Evolutionary conservation across 2,329 filamentous ascomycete genomes (phyloP), one percentile per base, ranked within the genome.

Genomic region (Aspergillus candidus): DNA sequence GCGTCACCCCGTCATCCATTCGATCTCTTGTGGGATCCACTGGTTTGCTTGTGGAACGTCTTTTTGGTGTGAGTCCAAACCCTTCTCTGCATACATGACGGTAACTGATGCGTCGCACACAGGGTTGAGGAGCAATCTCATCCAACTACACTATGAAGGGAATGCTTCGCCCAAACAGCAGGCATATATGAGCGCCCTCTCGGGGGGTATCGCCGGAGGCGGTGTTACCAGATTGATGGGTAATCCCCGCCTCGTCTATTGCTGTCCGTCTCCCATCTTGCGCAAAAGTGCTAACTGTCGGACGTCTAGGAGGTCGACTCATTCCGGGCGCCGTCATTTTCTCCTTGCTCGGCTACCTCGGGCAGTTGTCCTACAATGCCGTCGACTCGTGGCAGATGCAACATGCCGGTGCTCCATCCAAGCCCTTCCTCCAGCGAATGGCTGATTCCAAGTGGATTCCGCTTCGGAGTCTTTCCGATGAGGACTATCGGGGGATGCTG

Each of bases 31-130:
- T 15, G 85, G 87, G 13, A 72, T 87, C 33, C 88, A 94, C 68
- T 95, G 87, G 79, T 88, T 88, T 65, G 76, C 79, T 34, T 75
- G 94, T 32, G 88, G 88, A 31, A 80, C 78, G 37, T 85, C 80
- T 12, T 96, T 83, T 62, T 91, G 83, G 75, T 83, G 84, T 82
- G 72, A 59, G 79, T 67, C 34, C 12, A 15, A 22, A 22, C n/a
- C 22, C 40, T 38, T 40, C 38, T 13, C 17, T 31, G 13, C 39
- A 14, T 17, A 14, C 12, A 13, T 31, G 14, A 12, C 13, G 12
- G 39, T 18, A 31, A 11, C 40, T 44, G 29, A 47, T 15, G 27
- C 52, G 63, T 65, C 35, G 13, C 58, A 75, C 15, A 61, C 74
- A 52, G 67, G 62, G 60, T 37, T 70, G 43, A 61, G 67, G 47